These are phyloP conservation scores for Leishmania lainsoni DNA, from an alignment of 208 protist genomes.

Conservation along the genomic window DNA sequence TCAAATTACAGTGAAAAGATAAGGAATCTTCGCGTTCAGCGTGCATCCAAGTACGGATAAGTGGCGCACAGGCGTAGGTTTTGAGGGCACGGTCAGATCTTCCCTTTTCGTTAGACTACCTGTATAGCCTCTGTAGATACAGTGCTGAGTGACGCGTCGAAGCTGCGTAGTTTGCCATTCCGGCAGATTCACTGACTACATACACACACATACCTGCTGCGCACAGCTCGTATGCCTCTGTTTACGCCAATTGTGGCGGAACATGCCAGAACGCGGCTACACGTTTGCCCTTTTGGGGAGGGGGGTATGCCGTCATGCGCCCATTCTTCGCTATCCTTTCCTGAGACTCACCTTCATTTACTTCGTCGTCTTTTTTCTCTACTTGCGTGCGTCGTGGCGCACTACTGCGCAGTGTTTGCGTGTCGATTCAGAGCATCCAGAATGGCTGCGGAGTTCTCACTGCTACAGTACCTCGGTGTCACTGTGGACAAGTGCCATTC, in stretches of 20 bases:
- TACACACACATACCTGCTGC: neutral
- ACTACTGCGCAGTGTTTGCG: neutral
- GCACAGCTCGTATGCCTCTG: neutral
- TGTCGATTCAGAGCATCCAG: neutral
- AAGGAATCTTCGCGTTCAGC: neutral
- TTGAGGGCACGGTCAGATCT: neutral
- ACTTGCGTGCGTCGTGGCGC: neutral
- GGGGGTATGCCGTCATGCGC: neutral
- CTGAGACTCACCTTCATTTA: neutral
- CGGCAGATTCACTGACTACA: neutral
- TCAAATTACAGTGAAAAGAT: neutral
- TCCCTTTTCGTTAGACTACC: neutral
- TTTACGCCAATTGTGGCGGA: neutral
- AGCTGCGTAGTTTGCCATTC: neutral
- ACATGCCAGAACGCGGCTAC: neutral
- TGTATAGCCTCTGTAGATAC: neutral
- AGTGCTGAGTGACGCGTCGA: neutral
- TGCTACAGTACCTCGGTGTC: constrained; percentile 63
- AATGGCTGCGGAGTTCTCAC: constrained; percentile 61
- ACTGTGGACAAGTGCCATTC: constrained; percentile 28
- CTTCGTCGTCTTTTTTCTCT: neutral
- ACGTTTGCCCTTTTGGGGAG: neutral
- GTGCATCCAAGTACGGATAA: neutral
- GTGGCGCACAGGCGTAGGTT: neutral
- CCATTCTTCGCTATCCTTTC: neutral